phyloP scores from a whole-genome alignment of 176 grass and related monocot species.

The Oryza punctata region DNA sequence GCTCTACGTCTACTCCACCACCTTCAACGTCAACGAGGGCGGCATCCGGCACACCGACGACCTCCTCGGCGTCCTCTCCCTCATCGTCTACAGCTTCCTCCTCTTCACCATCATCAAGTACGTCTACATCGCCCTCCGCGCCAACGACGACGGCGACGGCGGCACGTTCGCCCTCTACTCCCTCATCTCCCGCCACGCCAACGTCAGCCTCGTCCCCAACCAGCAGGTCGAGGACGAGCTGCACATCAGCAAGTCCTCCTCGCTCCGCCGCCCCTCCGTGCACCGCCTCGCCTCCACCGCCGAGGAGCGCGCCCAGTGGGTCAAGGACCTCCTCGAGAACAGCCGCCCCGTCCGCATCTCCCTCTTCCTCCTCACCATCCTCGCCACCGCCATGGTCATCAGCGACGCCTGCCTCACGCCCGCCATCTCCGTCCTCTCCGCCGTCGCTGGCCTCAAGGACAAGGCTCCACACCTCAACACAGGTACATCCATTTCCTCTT shows the following conservation, averaged over 20 bases:
- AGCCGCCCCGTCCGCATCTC: constrained; percentile 27
- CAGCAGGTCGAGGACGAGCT: constrained; percentile 61
- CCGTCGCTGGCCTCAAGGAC: constrained; percentile 50
- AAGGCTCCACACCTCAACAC: constrained; percentile 49
- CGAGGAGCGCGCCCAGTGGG: constrained; percentile 42
- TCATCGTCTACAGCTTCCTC: constrained; percentile 67
- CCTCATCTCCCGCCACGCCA: constrained; percentile 67
- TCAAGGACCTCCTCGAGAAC: constrained; percentile 61
- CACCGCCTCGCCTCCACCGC: constrained; percentile 45
- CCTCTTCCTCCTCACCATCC: constrained; percentile 62
- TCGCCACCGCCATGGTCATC: constrained; percentile 83
- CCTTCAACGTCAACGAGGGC: constrained; percentile 49
- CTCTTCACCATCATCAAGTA: constrained; percentile 73
- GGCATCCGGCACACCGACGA: constrained; percentile 55
- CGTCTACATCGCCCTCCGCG: constrained; percentile 62
- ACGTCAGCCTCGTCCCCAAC: constrained; percentile 66
- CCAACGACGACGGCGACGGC: constrained; percentile 70
- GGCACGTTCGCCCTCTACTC: constrained; percentile 81
- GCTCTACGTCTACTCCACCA: constrained; percentile 73
- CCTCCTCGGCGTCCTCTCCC: constrained; percentile 70
- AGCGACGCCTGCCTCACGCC: constrained; percentile 77
- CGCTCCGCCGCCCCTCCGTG: background rate
- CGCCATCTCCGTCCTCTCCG: constrained; percentile 69
- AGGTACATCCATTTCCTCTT: too few relatives aligned
- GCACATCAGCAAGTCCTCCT: background rate